Evolutionary conservation across 176 grass and related monocot species (phyloP), one percentile per base, ranked within the genome.

Genomic region (Coix lacrymajobi): DNA sequence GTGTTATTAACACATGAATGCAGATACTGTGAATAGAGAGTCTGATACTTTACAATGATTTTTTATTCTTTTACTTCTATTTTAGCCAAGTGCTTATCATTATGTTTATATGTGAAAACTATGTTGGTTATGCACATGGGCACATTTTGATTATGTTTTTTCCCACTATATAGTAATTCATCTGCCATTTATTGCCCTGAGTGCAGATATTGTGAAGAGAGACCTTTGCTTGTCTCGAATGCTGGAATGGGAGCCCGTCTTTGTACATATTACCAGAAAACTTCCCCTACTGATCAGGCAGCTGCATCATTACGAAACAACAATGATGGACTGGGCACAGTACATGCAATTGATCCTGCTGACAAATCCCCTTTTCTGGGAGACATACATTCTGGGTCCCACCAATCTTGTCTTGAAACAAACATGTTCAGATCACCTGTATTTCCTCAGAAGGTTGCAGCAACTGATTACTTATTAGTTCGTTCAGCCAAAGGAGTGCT

Each of bases 251-350:
- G 91, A 39, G 91, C 93, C 32, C 88, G 96, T 80, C 89, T 95
- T 41, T 98, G 92, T 85, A 93, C 96, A 57, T 98, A 98, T 88
- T 98, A 98, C 85, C 92, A 93, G 80, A 98, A 95, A 88, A 90
- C 78, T 62, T 84, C 91, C 81, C 85, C 89, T 7, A 32, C 85
- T 72, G 96, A 98, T 46, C 91, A 86, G 80, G 79, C 93, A 79
- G 91, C 82, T 78, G 30, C 76, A 75, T 91, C 87, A 51, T 77
- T 98, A 62, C 77, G 87, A 89, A 93, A 67, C 90, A 88, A 57
- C 17, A 76, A 69, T 75, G 82, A 85, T 90, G 89, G 87, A 32
- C 77, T 98, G 48, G 96, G 96, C 39, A 91, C 91, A 72, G 83
- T 93, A 24, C 85, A 95, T 73, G 81, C 89, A 37, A 88, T 95